Percentiles rank a stretch among this genome's conserved stretches.
Evolutionary conservation across 208 protist genomes (phyloP).

Genomic region (Wallacemonas sp.): DNA sequence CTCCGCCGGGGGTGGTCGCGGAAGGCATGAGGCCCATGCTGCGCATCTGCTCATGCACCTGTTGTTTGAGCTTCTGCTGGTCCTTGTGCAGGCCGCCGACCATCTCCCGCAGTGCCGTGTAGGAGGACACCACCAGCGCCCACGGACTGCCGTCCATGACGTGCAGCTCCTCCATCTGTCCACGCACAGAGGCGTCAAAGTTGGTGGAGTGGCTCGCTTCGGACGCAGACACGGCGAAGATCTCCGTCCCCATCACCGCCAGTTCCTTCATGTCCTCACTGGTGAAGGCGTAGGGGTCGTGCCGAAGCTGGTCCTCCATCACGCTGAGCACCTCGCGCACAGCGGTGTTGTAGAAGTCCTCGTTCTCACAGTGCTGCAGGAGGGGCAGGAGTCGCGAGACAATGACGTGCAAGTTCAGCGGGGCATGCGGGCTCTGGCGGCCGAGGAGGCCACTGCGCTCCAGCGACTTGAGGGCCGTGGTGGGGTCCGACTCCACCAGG

Average conservation of each 20-base stretch:
- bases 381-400: conserved; percentile 59
- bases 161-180: conserved; percentile 83
- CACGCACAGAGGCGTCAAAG: conserved; percentile 57
- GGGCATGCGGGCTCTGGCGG: conserved; percentile 20
- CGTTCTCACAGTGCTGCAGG: conserved; percentile 57
- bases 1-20: no score
- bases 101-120: conserved; percentile 81
- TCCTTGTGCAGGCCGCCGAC: conserved; percentile 61
- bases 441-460: conserved; percentile 59
- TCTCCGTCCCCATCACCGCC: conserved; percentile 60
- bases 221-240: conserved; percentile 46
- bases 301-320: conserved; percentile 69
- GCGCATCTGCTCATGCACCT: conserved; percentile 60
- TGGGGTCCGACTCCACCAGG: conserved; percentile 52
- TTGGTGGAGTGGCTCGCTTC: conserved; percentile 25
- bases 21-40: conserved; percentile 26
- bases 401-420: conserved; percentile 48
- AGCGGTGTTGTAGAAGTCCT: conserved; percentile 73
- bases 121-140: conserved; percentile 75
- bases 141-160: conserved; percentile 88
- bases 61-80: conserved; percentile 53
- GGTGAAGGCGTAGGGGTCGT: conserved; percentile 51
- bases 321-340: conserved; percentile 62
- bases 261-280: conserved; percentile 56
- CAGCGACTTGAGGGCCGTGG: conserved; percentile 53